A percentile compares a stretch with the other conserved stretches of the same genome.
Conservation (phyloP, 2,329 filamentous ascomycete genomes). For the Calonectria fujianensis region DNA sequence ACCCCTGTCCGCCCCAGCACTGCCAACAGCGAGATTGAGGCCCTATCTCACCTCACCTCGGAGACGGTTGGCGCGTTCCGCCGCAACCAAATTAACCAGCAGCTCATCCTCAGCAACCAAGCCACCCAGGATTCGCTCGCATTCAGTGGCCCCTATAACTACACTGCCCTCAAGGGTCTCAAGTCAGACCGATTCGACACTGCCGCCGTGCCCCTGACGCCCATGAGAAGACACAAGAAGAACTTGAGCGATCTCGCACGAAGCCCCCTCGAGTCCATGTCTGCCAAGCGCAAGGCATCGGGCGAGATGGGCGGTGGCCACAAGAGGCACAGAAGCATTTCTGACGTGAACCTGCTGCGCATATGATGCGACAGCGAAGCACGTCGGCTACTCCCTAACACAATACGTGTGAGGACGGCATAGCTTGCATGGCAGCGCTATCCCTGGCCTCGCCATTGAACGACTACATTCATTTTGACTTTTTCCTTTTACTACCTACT, state of each 20-base stretch:
- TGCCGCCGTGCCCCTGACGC: conserved; percentile 81
- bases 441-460: conserved; percentile 65
- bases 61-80: conserved; percentile 87
- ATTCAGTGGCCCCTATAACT: conserved; percentile 76
- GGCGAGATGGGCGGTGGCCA: conserved; percentile 65
- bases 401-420: conserved; percentile 69
- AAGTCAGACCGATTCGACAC: conserved; percentile 80
- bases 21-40: conserved; percentile 67
- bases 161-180: conserved; percentile 77
- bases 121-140: conserved; percentile 78
- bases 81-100: conserved; percentile 78
- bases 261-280: conserved; percentile 69
- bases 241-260: conserved; percentile 65
- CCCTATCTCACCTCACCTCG: conserved; percentile 76
- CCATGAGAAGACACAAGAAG: conserved; percentile 76
- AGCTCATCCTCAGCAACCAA: conserved; percentile 76
- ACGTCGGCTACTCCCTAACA: conserved; percentile 38
- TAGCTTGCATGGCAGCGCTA: conserved; percentile 58
- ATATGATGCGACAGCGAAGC: conserved; percentile 59
- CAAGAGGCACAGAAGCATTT: conserved; percentile 76
- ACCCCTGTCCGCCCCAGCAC: conserved; percentile 72
- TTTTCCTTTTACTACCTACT: conserved; percentile 43
- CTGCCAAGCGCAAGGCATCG: conserved; percentile 75
- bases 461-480: conserved; percentile 44
- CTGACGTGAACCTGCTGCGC: conserved; percentile 71